Conservation (phyloP, 495 filamentous ascomycete species). For the Margaritispora aquatica region DNA sequence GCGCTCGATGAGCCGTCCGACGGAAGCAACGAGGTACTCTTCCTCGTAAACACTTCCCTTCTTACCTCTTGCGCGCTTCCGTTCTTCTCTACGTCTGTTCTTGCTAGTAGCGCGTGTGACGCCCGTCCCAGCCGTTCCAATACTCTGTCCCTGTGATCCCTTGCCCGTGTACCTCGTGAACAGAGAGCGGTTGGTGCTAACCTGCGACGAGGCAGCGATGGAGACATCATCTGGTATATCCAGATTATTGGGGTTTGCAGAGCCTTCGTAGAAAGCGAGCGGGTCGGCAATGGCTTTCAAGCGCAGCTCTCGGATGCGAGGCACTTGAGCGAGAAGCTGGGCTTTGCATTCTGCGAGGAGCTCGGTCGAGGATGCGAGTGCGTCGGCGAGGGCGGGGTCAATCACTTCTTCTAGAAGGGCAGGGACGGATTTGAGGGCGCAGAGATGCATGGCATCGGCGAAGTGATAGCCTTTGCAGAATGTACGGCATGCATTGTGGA, state of each 20-base stretch:
- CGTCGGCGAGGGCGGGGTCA: slow-evolving; percentile 72
- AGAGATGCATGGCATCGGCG: slow-evolving; percentile 71
- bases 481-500: slow-evolving; percentile 56
- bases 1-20: slow-evolving; percentile 76
- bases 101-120: slow-evolving; percentile 71
- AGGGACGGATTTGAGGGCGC: slow-evolving; percentile 33
- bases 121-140: slow-evolving; percentile 59
- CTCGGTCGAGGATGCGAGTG: slow-evolving; percentile 72
- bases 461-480: slow-evolving; percentile 84
- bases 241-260: slow-evolving; percentile 51
- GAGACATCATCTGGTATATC: slow-evolving; percentile 90
- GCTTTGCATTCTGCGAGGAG: slow-evolving; percentile 85
- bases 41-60: slow-evolving; percentile 98
- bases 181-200: slow-evolving; percentile 70
- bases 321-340: slow-evolving; percentile 78
- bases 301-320: slow-evolving; percentile 75
- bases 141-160: slow-evolving; percentile 31
- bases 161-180: slow-evolving; percentile 88
- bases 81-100: slow-evolving; percentile 80
- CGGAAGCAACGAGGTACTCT: slow-evolving; percentile 86
- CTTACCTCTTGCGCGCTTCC: slow-evolving; percentile 88
- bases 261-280: slow-evolving; percentile 68
- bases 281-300: slow-evolving; percentile 76
- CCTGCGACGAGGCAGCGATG: slow-evolving; percentile 75
- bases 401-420: slow-evolving; percentile 55